These are phyloP conservation scores for Paramecium pentaurelia DNA, from an alignment of 73 alveolate species.

Conservation along the genomic window DNA sequence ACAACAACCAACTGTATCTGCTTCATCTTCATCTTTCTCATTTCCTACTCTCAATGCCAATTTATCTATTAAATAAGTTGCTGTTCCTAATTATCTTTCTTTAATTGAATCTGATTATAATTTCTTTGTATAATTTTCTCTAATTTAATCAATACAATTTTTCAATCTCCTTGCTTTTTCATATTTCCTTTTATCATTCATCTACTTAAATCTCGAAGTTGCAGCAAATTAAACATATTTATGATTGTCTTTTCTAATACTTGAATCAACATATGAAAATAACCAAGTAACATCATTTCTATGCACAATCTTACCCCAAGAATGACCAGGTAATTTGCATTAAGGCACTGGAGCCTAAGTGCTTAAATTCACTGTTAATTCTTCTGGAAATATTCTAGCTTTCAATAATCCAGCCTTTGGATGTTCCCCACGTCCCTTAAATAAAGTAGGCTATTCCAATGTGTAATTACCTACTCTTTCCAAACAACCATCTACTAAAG, in stretches of 20 bases:
- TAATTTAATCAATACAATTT: slow-evolving; percentile 74
- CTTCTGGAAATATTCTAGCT: slow-evolving; percentile 90
- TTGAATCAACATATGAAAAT: slow-evolving; percentile 93
- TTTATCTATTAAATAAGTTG: slow-evolving; percentile 96
- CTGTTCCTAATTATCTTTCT: slow-evolving; percentile 92
- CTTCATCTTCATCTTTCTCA: slow-evolving; percentile 99
- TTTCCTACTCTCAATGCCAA: slow-evolving; percentile 99
- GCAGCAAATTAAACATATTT: slow-evolving; percentile 96
- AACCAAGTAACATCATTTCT: slow-evolving; percentile 97
- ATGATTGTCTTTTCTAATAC: slow-evolving; percentile 68
- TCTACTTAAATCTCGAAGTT: slow-evolving; percentile 91
- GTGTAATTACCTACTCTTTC: slow-evolving; percentile 89
- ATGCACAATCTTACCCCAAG: slow-evolving; percentile 96
- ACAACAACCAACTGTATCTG: slow-evolving; percentile 99
- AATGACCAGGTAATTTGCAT: slow-evolving; percentile 90
- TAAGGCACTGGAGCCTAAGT: slow-evolving; percentile 75
- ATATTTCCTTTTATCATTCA: slow-evolving; percentile 95
- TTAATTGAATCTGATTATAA: slow-evolving; percentile 68
- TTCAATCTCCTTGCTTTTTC: slow-evolving; percentile 93
- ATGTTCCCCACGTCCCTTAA: slow-evolving; percentile 99
- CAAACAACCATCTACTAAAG: slow-evolving; percentile 90
- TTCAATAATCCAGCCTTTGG: slow-evolving; percentile 96
- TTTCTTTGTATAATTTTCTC: slow-evolving; percentile 83
- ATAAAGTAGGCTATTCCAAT: slow-evolving; percentile 98
- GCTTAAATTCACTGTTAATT: slow-evolving; percentile 89